Base-by-base conservation (phyloP, 805 yeast species). In the Scheffersomyces stipitis region DNA sequence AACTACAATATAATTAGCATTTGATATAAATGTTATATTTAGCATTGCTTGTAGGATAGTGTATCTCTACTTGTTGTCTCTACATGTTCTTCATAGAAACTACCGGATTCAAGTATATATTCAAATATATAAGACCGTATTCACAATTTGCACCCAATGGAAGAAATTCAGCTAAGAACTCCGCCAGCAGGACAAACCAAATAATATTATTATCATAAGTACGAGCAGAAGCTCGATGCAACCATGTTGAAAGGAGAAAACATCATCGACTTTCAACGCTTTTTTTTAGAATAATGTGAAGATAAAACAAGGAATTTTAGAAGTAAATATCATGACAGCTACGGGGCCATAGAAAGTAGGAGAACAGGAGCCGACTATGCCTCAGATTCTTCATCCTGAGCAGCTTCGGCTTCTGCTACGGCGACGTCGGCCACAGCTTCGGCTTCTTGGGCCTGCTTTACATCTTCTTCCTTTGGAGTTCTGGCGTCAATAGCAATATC, bases 401-500 rank as follows among this genome's bases (percentile, higher is more conserved):
- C 31, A 14, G 27, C 59, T 51, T 39, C 55, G 51, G 40, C 18
- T 38, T 38, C 33, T 14, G 2, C 30, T 4, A 18, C 24, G 3
- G 16, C 27, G n/a, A 32, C 26, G 9, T 16, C 15, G 14, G 20
- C 35, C 7, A 12, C 16, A 12, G n/a, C 16, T 8, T 36, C 30
- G 20, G 18, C 28, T 13, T 3, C 30, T 10, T 20, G 24, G 7
- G 24, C 24, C 24, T 20, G 9, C 24, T 20, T 20, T n/a, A 15
- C 18, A 17, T 40, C 40, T 5, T 12, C 31, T 6, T 15, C 34
- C 23, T 34, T 29, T 22, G 51, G 40, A 27, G 50, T 45, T 45
- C 72, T 66, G 8, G 81, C 68, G 51, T 82, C 86, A 44, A 85
- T 75, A 15, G 96, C 96, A 49, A 82, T 75, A 46, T 81, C 83